Evolutionary conservation across 257 asterid genomes (phyloP), one percentile per base, ranked within the genome.

Genomic region (Ballota nigra): DNA sequence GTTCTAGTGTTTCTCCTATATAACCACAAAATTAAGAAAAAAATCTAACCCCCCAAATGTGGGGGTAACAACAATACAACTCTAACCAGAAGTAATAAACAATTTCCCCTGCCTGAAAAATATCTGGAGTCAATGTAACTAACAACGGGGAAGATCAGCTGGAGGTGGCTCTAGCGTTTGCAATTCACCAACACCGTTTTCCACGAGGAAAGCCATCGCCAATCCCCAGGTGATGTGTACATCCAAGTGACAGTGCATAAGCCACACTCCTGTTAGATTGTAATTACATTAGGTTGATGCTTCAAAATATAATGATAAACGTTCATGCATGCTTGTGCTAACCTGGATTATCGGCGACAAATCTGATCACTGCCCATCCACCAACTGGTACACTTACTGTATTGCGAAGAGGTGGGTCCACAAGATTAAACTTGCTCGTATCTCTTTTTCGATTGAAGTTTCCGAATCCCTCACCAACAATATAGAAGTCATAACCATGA

Each of bases 321-420:
- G 9, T 64, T 24, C 6, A 31, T 58, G 55, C 6, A 31, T 29
- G 62, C 1, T 73, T 52, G 5, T 58, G n/a, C 75, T 82, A 6
- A 92, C 97, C 98, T 80, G 98, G 98, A 83, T 93, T 93, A 62
- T 93, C 97, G 0, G 98, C 96, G 1, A 91, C 90, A 11, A 93
- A 93, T 85, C 98, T 77, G 79, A 93, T 91, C 43, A 89, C 97
- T 0, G 97, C 41, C 97, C 98, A 93, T 12, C 98, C 98, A 10
- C 82, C 84, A 61, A 93, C 98, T 0, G 97, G 97, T 9, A 93
- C 82, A 63, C 95, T 86, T 0, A 83, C 96, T 0, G 98, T 93
- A 63, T 91, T 93, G 16, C 98, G 64, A 12, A 81, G 74, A 6
- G 98, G 98, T 23, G 98, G 98, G 78, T 93, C 96, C 15, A 85